Percentiles rank a stretch among this genome's conserved stretches.
Evolutionary conservation across 225 moss, liverwort and hornwort genomes (phyloP).

Genomic region (Marchantia paleacea): DNA sequence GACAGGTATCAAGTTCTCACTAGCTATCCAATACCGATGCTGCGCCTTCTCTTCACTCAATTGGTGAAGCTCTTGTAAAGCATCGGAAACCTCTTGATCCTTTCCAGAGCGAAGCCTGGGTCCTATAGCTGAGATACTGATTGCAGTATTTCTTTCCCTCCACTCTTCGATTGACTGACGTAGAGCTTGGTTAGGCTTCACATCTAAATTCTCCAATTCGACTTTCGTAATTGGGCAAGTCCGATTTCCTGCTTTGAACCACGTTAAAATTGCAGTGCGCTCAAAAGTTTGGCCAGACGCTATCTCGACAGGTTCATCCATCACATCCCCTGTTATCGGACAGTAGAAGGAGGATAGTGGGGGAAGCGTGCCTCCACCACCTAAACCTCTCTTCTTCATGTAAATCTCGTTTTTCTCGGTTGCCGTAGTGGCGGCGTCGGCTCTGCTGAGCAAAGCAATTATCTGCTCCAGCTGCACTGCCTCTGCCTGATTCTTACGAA

Average conservation of each 20-base stretch:
- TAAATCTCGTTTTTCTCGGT: constrained; percentile 69
- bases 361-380: constrained; percentile 55
- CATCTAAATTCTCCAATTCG: constrained; percentile 66
- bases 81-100: constrained; percentile 57
- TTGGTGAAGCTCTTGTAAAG: constrained; percentile 55
- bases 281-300: constrained; percentile 90
- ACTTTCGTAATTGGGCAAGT: constrained; percentile 81
- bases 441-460: constrained; percentile 64
- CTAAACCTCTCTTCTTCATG: constrained; percentile 57
- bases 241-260: constrained; percentile 75
- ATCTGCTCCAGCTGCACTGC: constrained; percentile 74
- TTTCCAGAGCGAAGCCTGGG: constrained; percentile 52
- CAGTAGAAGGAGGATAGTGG: constrained; percentile 86
- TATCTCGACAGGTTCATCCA: constrained; percentile 94
- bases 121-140: constrained; percentile 62
- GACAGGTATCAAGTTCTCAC: constrained; percentile 75
- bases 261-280: constrained; percentile 66
- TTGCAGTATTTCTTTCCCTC: constrained; percentile 72
- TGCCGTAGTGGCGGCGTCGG: constrained; percentile 76
- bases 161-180: constrained; percentile 87
- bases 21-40: constrained; percentile 86
- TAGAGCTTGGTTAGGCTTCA: constrained; percentile 74
- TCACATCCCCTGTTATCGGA: constrained; percentile 85
- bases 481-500: constrained; percentile 61
- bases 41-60: constrained; percentile 81